Evolutionary conservation across 345 rosid genomes (phyloP).

Genomic region (Nasturtium officinale): DNA sequence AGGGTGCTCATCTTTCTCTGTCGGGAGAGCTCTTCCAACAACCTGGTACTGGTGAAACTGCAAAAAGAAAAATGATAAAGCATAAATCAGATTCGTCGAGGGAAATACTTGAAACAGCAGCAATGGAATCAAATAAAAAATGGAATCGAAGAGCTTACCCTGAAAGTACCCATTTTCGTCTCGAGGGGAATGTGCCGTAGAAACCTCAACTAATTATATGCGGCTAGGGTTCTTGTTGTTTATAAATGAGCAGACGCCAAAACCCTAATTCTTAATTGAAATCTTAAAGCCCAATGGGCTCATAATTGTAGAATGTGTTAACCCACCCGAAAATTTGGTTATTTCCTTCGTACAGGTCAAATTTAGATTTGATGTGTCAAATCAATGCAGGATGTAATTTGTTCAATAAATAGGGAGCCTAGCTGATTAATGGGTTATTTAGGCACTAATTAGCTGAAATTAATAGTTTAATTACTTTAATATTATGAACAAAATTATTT

Average conservation of each 20-base stretch:
- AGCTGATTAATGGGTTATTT: too few relatives aligned
- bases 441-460: too few relatives aligned
- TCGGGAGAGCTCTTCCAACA: constrained; percentile 69
- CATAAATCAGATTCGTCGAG: constrained; percentile 3
- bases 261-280: constrained; percentile 20
- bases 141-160: constrained; percentile 36
- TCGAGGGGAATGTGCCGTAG: constrained; percentile 8
- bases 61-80: background rate
- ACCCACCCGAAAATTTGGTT: background rate
- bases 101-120: background rate
- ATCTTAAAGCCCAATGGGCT: constrained; percentile 37
- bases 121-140: background rate
- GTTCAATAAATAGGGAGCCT: too few relatives aligned
- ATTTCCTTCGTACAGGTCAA: background rate
- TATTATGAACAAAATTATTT: too few relatives aligned
- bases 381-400: too few relatives aligned
- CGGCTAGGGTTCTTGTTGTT: constrained; percentile 33
- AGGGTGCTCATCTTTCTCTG: constrained; percentile 59
- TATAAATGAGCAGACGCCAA: constrained; percentile 21
- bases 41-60: constrained; percentile 77
- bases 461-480: too few relatives aligned
- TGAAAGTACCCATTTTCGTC: constrained; percentile 42
- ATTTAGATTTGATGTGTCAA: too few relatives aligned
- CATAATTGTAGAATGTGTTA: background rate
- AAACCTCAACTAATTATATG: constrained; percentile 20